Evolutionary conservation across 345 rosid species (phyloP), one percentile per base, ranked within the genome.

Genomic region (Eucalyptus tenuipes): DNA sequence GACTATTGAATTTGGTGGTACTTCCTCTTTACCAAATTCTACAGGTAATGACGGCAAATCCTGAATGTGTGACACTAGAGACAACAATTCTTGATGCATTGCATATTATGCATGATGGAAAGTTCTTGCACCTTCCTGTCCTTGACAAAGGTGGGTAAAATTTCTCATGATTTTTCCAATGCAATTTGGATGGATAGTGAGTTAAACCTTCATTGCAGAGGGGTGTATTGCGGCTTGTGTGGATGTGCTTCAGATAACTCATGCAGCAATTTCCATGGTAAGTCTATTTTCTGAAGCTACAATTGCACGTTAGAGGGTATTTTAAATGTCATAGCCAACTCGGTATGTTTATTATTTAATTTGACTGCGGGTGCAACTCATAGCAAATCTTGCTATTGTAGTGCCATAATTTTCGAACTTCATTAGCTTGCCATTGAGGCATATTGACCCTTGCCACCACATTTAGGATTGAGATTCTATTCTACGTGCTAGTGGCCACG

Each of bases 251-350:
- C 98, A 98, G 92, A 95, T 98, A 86, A 98, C 98, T 89, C 99
- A 98, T 88, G 99, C 99, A 3, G 99, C 99, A 79, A 98, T 98
- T 90, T 97, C 99, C 12, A 94, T 96, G 98, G 99, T 96, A 94
- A 94, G 68, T 59, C 80, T 87, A 59, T 57, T 40, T 87, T 87
- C 88, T 87, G 88, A 42, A 37, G 49, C 49, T 45, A 8, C 68
- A 24, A 48, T 61, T 47, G 33, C 64, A 29, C 57, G 6, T 40
- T 86, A 10, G 37, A 57, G 40, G 66, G 53, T 55, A 59, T 59
- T 42, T 25, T 42, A 87, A 16, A 59, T 40, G 20, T 42, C 47
- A 61, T 11, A 37, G 33, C 88, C 75, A 87, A 87, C 40, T 20
- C 25, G 49, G 8, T 86, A 50, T 71, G 48, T 13, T 27, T 84